Conservation (phyloP, 371 early-diverging fungal species). For the Nosema muscidifuracis region DNA sequence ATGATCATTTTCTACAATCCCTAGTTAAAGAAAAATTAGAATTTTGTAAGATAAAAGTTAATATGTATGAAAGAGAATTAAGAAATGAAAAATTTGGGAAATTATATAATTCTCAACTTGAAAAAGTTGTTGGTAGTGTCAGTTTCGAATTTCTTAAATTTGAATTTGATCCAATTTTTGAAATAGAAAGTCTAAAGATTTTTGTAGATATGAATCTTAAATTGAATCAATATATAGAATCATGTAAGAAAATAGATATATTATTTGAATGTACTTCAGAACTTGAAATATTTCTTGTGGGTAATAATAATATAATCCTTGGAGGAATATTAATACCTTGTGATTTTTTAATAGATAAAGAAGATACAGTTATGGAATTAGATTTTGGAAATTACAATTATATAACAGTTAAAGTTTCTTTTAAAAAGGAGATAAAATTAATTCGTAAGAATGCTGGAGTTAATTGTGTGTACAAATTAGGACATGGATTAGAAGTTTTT, state of each 20-base stretch:
- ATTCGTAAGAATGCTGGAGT: slow-evolving; percentile 33
- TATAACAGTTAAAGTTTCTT: slow-evolving; percentile 26
- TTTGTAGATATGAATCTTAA: slow-evolving; percentile 20
- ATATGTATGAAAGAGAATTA: slow-evolving; percentile 38
- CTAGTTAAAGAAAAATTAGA: slow-evolving; percentile 15
- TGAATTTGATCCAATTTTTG: slow-evolving; percentile 31
- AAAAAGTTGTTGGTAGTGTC: slow-evolving; percentile 19
- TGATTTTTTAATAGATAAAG: slow-evolving; percentile 48
- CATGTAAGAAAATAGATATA: not conserved
- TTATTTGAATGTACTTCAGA: slow-evolving; percentile 13
- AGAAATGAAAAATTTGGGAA: slow-evolving; percentile 12
- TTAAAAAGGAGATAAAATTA: slow-evolving; percentile 26
- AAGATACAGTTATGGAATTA: slow-evolving; percentile 12
- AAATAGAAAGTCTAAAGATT: slow-evolving; percentile 6
- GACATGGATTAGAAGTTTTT: slow-evolving; percentile 44
- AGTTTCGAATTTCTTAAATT: not conserved
- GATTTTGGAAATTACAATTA: slow-evolving; percentile 42
- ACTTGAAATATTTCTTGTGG: slow-evolving; percentile 31
- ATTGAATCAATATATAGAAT: not conserved
- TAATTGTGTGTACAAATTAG: slow-evolving; percentile 26
- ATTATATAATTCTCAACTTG: not conserved
- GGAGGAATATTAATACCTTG: slow-evolving; percentile 55
- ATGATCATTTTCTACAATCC: slow-evolving; percentile 5
- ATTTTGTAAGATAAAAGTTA: slow-evolving; percentile 35
- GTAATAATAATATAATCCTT: slow-evolving; percentile 17